Conservation (phyloP, 352 stramenopile genomes). For the Phytophthora sojae region DNA sequence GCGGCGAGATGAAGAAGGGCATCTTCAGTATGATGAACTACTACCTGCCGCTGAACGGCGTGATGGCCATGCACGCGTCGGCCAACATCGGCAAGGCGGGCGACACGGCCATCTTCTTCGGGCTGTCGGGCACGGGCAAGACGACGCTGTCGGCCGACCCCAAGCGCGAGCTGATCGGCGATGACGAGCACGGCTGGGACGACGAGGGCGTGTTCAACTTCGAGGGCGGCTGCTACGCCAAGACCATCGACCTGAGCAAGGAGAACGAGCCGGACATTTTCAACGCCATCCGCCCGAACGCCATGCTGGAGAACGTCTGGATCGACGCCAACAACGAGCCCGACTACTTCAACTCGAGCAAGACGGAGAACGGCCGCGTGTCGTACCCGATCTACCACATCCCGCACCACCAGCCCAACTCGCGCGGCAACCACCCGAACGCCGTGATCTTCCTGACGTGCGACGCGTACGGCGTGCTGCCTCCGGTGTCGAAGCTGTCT, state of each 20-base stretch:
- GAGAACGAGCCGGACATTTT: slow-evolving; percentile 99
- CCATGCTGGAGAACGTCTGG: slow-evolving; percentile 97
- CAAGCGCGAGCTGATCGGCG: slow-evolving; percentile 79
- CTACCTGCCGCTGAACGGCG: slow-evolving; percentile 94
- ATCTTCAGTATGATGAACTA: slow-evolving; percentile 99
- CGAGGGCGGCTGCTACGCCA: slow-evolving; percentile 99
- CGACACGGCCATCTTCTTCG: slow-evolving; percentile 98
- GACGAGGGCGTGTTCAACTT: slow-evolving; percentile 99
- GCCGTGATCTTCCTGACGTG: slow-evolving; percentile 98
- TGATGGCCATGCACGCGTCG: slow-evolving; percentile 98
- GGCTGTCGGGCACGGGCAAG: slow-evolving; percentile 93
- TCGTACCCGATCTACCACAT: slow-evolving; percentile 99
- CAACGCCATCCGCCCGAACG: slow-evolving; percentile 96
- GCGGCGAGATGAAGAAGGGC: slow-evolving; percentile 99
- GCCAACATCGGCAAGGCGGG: slow-evolving; percentile 97
- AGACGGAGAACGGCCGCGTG: slow-evolving; percentile 98
- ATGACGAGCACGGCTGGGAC: slow-evolving; percentile 98
- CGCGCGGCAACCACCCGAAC: slow-evolving; percentile 94
- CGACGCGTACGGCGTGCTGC: slow-evolving; percentile 98
- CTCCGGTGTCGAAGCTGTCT: slow-evolving; percentile 95
- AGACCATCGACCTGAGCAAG: slow-evolving; percentile 97
- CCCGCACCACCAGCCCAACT: slow-evolving; percentile 90
- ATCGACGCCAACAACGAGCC: slow-evolving; percentile 83
- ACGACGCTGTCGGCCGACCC: slow-evolving; percentile 93
- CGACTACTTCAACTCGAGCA: slow-evolving; percentile 96